Evolutionary conservation across 177 flowering plant species (phyloP).

Genomic region (Telopea speciosissima): DNA sequence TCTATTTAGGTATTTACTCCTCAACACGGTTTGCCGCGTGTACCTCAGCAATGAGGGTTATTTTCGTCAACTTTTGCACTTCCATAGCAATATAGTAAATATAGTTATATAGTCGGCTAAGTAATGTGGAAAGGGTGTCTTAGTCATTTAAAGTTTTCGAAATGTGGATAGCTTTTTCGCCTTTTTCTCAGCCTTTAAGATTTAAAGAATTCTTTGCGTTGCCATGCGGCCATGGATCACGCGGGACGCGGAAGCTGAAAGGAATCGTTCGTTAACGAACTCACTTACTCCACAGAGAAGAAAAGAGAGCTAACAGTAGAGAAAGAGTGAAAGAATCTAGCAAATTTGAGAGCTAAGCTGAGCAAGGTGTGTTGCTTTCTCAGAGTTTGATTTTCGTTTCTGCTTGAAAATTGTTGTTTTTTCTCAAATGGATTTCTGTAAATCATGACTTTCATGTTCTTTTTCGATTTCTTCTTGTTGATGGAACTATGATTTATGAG

Average conservation of each 20-base stretch:
- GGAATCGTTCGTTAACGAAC: not conserved
- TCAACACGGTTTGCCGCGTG: too few species aligned
- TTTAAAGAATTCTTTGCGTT: not conserved
- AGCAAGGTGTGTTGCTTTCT: not conserved
- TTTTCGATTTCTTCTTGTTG: not conserved
- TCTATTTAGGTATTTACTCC: too few species aligned
- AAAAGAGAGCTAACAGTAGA: conserved; percentile 2
- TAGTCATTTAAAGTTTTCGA: not conserved
- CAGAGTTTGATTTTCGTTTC: not conserved
- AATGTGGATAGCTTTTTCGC: not conserved
- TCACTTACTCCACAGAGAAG: not conserved
- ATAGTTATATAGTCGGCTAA: not conserved
- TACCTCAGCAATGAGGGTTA: not conserved
- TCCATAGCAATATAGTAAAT: not conserved
- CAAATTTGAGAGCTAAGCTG: not conserved
- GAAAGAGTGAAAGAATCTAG: not conserved
- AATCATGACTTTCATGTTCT: not conserved
- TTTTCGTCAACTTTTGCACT: not conserved
- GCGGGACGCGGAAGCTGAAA: not conserved
- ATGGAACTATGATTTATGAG: not conserved
- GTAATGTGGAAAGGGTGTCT: not conserved
- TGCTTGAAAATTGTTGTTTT: not conserved
- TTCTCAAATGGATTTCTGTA: not conserved
- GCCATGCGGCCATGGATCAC: not conserved
- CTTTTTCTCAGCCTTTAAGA: too few species aligned